Evolutionary conservation across 129 eudicot species (phyloP), one percentile per base, ranked within the genome.

Genomic region (Flaveria bidentis): DNA sequence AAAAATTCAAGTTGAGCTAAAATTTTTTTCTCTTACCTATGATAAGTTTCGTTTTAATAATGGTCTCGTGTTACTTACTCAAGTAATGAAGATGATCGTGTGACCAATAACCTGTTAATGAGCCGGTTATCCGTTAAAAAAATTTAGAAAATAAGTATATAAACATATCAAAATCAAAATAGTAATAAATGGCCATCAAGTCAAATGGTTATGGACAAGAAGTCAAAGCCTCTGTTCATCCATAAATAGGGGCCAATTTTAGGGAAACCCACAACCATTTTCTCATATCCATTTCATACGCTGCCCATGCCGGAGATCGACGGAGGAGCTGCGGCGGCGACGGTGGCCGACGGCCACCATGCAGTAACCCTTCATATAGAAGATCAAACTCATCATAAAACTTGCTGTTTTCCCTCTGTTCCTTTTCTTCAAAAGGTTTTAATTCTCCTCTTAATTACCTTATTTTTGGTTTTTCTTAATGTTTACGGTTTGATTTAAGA

Each of bases 361-460:
- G 64, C 20, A 9, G 71, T 78, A 9, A 69, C 76, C 71, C 3
- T 78, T 42, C 58, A 46, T 58, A 60, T 18, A 28, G 76, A 69
- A 69, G 81, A 78, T 60, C 76, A 70, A 78, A 44, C 62, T 5
- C 4, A 44, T 62, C 82, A 28, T 44, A 50, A 4, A 69, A 18
- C 25, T 78, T 26, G 76, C 23, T 78, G 82, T 10, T 36, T 69
- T 78, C 82, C 76, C 15, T 44, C 76, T 12, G 50, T 78, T 67
- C 52, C 82, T 12, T 78, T 78, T 61, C 63, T 78, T 70, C 82
- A 78, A 20, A 78, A 78, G 82, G 82, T 78, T 2, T 20, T 67
- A 12, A 2, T 3, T 28, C 42, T 12, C 6, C 6, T 8, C 26
- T 42, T 5, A 36, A 36, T 36, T 36, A 36, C 7, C 39, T 4